These are phyloP conservation scores for Auricularia heimuer DNA, from an alignment of 768 basidiomycete genomes.

Conservation along the genomic window DNA sequence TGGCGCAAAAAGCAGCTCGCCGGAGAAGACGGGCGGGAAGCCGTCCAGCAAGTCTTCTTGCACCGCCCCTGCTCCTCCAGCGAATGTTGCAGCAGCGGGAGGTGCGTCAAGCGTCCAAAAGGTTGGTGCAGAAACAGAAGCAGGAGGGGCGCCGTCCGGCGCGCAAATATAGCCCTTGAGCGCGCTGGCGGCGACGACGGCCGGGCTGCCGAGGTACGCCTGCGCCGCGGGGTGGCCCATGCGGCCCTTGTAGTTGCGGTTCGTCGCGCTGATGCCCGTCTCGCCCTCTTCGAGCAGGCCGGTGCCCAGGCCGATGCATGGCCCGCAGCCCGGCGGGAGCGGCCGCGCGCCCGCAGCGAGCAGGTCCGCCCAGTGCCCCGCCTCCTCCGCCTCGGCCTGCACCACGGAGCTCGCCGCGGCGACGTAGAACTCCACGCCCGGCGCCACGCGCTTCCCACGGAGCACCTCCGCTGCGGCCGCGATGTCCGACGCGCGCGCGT, in stretches of 20 bases:
- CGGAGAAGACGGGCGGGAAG: conserved; percentile 77
- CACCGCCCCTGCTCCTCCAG: conserved; percentile 18
- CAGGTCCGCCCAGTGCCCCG: conserved; percentile 83
- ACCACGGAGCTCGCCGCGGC: conserved; percentile 90
- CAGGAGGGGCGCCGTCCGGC: conserved; percentile 37
- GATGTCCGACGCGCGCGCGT: conserved; percentile 92
- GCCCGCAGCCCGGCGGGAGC: conserved; percentile 92
- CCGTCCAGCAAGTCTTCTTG: conserved; percentile 64
- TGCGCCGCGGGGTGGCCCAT: conserved; percentile 95
- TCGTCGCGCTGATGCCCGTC: conserved; percentile 94
- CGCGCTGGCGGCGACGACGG: conserved; percentile 94
- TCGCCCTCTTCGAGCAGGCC: conserved; percentile 92
- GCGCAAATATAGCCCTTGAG: conserved; percentile 84
- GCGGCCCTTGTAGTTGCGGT: conserved; percentile 97
- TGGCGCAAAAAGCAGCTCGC: conserved; percentile 83
- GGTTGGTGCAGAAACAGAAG: neutral
- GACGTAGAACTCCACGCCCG: conserved; percentile 93
- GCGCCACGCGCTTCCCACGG: conserved; percentile 67
- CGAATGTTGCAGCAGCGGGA: conserved; percentile 11
- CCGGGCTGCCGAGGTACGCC: conserved; percentile 93
- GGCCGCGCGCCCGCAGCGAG: conserved; percentile 84
- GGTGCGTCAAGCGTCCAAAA: conserved; percentile 17
- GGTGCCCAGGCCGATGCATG: conserved; percentile 92
- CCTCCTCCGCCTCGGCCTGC: conserved; percentile 76
- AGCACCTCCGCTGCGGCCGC: conserved; percentile 88